Conservation (phyloP, 306 rosid genomes). For the Sicyos edulis region DNA sequence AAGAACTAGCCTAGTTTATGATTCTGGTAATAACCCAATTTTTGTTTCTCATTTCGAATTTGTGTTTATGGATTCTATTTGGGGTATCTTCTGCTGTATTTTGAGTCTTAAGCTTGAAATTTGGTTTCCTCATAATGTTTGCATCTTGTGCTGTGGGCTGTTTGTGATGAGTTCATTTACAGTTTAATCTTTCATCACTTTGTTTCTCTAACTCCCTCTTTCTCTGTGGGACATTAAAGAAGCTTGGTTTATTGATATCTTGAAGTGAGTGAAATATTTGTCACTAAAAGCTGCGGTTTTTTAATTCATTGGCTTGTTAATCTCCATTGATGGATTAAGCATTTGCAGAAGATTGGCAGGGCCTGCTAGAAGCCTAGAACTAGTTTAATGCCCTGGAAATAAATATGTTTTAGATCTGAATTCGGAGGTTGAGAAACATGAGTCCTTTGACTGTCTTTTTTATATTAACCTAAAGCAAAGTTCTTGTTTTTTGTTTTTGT, state of each 20-base stretch:
- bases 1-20: constrained; percentile 19
- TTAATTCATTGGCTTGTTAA: neutral
- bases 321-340: neutral
- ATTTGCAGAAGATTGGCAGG: constrained; percentile 3
- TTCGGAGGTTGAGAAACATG: neutral
- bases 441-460: neutral
- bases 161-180: neutral
- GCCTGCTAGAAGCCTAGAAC: neutral
- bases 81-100: neutral
- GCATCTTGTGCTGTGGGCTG: neutral
- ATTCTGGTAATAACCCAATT: constrained; percentile 12
- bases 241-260: neutral
- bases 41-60: neutral
- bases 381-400: neutral
- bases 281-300: constrained; percentile 12
- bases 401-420: constrained; percentile 13
- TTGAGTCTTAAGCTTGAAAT: neutral
- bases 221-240: neutral
- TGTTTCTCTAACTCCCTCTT: neutral
- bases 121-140: constrained; percentile 5
- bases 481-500: too few species aligned
- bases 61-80: neutral
- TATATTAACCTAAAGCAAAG: neutral
- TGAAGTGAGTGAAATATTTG: neutral
- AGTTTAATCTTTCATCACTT: neutral